Evolutionary conservation across 2,329 filamentous ascomycete species (phyloP), one percentile per base, ranked within the genome.

Genomic region (Ascochyta fabae): DNA sequence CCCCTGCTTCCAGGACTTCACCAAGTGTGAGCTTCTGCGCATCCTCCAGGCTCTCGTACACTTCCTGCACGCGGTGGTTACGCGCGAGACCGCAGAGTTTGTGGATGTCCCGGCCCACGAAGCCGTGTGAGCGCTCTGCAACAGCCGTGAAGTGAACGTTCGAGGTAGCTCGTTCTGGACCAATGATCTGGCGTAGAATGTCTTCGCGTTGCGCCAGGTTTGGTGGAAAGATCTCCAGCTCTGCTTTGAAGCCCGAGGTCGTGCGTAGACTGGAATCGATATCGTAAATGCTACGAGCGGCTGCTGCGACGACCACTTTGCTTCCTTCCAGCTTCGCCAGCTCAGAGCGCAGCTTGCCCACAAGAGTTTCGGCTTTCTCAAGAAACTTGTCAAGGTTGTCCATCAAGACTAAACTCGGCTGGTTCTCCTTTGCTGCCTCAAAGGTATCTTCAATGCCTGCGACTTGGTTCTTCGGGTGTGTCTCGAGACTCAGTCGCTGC

Each of bases 51-150:
- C 60, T 54, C 7, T 64, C 51, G 26, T 61, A 62, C 3, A 67
- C 40, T 13, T 58, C 45, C n/a, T 63, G 50, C n/a, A 65, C 59
- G 8, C 65, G 66, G 53, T 74, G 67, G 31, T 76, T 77, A 66
- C 67, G 79, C 73, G 87, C 84, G 40, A 81, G 74, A 43, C 83
- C 76, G 43, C 89, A 79, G 0, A 97, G 79, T 13, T 82, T 83
- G n/a, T 80, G 78, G 1, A 97, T 79, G 71, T 97, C 93, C 1
- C 84, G 83, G 4, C 90, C 89, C 29, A 91, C 96, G 73, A 91
- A 97, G 4, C 93, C 94, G 68, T 97, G 92, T 0, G 93, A 96
- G 52, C 86, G 85, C 58, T 90, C 85, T 38, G 88, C 88, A 39
- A 96, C 78, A 16, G 81, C 78, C 4, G 81, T 33, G 19, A 72